Percentiles rank a stretch among this genome's conserved stretches.
Evolutionary conservation across 2,329 filamentous ascomycete genomes (phyloP).

Genomic region (Alternaria burnsii): DNA sequence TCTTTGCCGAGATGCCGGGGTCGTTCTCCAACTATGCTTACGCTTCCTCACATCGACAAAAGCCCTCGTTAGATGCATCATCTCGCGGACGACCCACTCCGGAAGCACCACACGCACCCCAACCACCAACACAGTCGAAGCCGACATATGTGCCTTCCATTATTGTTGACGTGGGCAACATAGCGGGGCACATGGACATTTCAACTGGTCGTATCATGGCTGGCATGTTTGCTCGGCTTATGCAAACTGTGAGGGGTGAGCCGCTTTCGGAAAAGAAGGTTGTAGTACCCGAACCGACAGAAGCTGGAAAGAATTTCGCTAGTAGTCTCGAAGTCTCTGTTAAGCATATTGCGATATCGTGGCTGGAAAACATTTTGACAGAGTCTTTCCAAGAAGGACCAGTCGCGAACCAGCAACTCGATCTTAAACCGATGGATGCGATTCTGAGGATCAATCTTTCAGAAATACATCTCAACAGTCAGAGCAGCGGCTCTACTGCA

Average conservation of each 20-base stretch:
- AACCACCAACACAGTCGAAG: constrained; percentile 13
- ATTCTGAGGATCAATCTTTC: constrained; percentile 39
- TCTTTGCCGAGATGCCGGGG: constrained; percentile 55
- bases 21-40: constrained; percentile 60
- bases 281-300: constrained; percentile 3
- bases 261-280: background rate
- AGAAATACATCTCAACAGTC: constrained; percentile 34
- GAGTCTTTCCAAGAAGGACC: constrained; percentile 29
- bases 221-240: constrained; percentile 37
- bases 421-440: constrained; percentile 37
- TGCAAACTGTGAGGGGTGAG: constrained; percentile 30
- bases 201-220: constrained; percentile 47
- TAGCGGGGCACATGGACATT: constrained; percentile 46
- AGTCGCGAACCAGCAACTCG: constrained; percentile 22
- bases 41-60: constrained; percentile 45
- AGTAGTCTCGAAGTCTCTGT: constrained; percentile 35
- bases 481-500: constrained; percentile 20
- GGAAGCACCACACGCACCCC: constrained; percentile 15
- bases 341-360: constrained; percentile 41
- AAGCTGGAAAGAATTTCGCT: background rate
- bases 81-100: constrained; percentile 25
- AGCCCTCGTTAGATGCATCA: constrained; percentile 33
- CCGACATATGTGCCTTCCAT: constrained; percentile 27
- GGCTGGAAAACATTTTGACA: constrained; percentile 41
- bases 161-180: constrained; percentile 45